Conservation (phyloP, 768 basidiomycete genomes). For the Pleurotus ostreatus region DNA sequence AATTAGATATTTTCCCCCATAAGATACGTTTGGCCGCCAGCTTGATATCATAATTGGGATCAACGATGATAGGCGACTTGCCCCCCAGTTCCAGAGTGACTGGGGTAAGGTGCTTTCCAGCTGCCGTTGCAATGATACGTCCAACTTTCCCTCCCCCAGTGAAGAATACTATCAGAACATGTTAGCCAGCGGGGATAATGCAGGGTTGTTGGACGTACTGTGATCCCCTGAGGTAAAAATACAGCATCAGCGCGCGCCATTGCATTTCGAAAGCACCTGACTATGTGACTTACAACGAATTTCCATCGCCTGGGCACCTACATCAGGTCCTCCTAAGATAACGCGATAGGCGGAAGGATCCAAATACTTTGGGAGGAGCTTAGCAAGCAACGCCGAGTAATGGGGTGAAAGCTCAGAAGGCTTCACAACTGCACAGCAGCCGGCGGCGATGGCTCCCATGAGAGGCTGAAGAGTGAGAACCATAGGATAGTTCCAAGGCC, state of each 20-base stretch:
- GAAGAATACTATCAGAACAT: slow-evolving; percentile 11
- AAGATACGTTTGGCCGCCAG: slow-evolving; percentile 61
- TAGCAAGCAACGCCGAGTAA: slow-evolving; percentile 44
- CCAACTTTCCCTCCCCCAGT: slow-evolving; percentile 34
- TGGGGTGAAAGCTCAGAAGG: slow-evolving; percentile 58
- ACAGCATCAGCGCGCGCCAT: no score
- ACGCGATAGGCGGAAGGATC: slow-evolving; percentile 46
- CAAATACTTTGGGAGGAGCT: slow-evolving; percentile 49
- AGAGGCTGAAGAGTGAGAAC: slow-evolving; percentile 45
- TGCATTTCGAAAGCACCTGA: no score
- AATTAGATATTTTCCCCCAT: slow-evolving; percentile 63
- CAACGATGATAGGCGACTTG: slow-evolving; percentile 44
- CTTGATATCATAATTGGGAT: slow-evolving; percentile 31
- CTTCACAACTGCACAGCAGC: slow-evolving; percentile 65
- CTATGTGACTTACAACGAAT: no score
- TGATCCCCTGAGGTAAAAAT: slow-evolving; percentile 21
- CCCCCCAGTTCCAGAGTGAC: slow-evolving; percentile 54
- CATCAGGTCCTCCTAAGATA: slow-evolving; percentile 55
- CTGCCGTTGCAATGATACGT: slow-evolving; percentile 45
- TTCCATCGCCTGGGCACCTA: slow-evolving; percentile 49
- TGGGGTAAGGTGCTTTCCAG: slow-evolving; percentile 51
- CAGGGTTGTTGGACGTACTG: slow-evolving; percentile 14
- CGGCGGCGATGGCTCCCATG: slow-evolving; percentile 71
- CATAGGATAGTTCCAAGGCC: slow-evolving; percentile 69
- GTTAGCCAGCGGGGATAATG: background rate